phyloP scores from a whole-genome alignment of 257 asterid genomes.

The Plantago major region DNA sequence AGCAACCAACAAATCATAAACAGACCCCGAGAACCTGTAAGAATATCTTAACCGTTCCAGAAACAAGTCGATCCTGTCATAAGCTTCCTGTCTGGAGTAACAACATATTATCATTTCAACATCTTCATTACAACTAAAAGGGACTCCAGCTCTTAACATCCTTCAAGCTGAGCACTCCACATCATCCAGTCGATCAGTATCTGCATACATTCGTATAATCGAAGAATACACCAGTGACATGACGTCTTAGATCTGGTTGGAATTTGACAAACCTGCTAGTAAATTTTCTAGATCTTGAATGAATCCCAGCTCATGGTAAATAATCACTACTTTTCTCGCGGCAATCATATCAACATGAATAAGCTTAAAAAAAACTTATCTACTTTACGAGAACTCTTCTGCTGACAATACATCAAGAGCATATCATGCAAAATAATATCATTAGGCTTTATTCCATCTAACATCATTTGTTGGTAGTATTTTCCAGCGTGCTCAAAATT shows the following conservation, averaged over 20 bases:
- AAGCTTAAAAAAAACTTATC: constrained; percentile 23
- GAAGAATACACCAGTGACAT: constrained; percentile 23
- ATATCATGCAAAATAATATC: constrained; percentile 25
- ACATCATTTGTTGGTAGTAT: constrained; percentile 33
- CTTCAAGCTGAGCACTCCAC: constrained; percentile 44
- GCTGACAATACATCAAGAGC: constrained; percentile 22
- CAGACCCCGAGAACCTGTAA: constrained; percentile 28
- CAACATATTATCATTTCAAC: constrained; percentile 45
- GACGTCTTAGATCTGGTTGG: constrained; percentile 26
- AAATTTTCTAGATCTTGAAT: constrained; percentile 40
- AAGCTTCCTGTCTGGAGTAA: constrained; percentile 42
- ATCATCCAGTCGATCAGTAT: constrained; percentile 39
- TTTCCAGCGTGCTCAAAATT: constrained; percentile 20
- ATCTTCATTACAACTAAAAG: constrained; percentile 38
- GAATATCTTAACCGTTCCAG: constrained; percentile 29
- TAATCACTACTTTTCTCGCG: constrained; percentile 22
- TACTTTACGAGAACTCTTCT: constrained; percentile 21
- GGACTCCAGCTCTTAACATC: constrained; percentile 30
- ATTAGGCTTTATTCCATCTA: constrained; percentile 27
- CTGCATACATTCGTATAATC: constrained; percentile 31
- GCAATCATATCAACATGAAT: constrained; percentile 11
- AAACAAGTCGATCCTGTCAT: constrained; percentile 40
- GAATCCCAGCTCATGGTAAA: constrained; percentile 28
- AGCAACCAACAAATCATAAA: constrained; percentile 41
- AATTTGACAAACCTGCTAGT: constrained; percentile 18